Evolutionary conservation across 345 rosid genomes (phyloP).

Genomic region (Dimocarpus longan): DNA sequence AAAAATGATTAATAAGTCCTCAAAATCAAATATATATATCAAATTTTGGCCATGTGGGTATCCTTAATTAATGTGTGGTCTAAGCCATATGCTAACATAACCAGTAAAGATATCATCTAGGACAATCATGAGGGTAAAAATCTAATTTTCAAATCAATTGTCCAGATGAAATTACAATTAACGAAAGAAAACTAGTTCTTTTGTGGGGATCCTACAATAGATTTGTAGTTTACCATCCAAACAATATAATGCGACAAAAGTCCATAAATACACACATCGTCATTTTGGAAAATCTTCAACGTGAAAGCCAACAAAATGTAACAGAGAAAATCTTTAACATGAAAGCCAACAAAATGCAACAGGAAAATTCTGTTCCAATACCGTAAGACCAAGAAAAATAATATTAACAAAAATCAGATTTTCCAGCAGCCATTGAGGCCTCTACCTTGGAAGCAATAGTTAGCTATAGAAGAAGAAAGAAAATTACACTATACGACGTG

Average conservation of each 20-base stretch:
- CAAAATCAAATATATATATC: no score
- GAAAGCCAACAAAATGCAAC: neutral
- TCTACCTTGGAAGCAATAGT: no score
- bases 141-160: neutral
- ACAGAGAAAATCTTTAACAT: neutral
- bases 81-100: no score
- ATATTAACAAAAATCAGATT: neutral
- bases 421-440: neutral
- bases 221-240: slow-evolving; percentile 6
- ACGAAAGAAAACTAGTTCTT: neutral
- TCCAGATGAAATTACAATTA: no score
- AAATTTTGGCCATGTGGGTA: no score
- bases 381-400: neutral
- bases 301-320: neutral
- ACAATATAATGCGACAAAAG: slow-evolving; percentile 4
- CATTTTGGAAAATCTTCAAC: neutral
- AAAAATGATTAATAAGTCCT: no score
- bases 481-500: neutral
- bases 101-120: no score
- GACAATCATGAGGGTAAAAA: neutral
- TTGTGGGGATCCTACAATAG: neutral
- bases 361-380: neutral
- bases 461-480: no score
- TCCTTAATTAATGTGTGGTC: no score
- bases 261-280: neutral